Conservation (phyloP, 305 asterid species). For the Fraxinus sp. region DNA sequence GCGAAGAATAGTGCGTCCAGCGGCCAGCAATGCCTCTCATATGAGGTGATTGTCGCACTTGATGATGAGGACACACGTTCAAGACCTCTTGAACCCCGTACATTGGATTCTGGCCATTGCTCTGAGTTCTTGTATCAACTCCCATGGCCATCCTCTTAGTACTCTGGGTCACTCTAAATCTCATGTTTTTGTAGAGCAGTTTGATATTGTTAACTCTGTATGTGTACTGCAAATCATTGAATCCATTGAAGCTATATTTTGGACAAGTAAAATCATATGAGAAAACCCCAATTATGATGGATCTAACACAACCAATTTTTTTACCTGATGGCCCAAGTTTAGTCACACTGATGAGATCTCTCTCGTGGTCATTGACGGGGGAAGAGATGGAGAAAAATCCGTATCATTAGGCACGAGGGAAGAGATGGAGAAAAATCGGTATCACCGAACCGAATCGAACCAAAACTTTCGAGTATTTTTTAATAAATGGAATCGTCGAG, state of each 20-base stretch:
- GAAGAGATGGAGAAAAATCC: no score
- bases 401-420: background rate
- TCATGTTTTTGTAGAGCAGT: background rate
- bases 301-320: background rate
- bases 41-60: conserved; percentile 51
- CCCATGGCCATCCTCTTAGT: background rate
- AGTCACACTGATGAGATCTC: background rate
- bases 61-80: conserved; percentile 32
- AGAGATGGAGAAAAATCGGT: no score
- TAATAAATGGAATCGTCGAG: no score
- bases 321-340: no score
- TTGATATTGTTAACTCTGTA: background rate
- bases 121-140: background rate
- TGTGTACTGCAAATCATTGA: background rate
- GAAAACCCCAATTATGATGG: background rate
- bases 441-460: no score
- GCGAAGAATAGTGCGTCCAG: conserved; percentile 38
- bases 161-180: background rate
- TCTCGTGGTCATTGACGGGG: no score
- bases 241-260: background rate
- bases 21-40: conserved; percentile 54
- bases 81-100: conserved; percentile 52
- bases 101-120: background rate
- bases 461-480: no score
- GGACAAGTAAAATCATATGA: background rate